phyloP scores from a whole-genome alignment of 169 alveolate species.

The Plasmodium vivax region DNA sequence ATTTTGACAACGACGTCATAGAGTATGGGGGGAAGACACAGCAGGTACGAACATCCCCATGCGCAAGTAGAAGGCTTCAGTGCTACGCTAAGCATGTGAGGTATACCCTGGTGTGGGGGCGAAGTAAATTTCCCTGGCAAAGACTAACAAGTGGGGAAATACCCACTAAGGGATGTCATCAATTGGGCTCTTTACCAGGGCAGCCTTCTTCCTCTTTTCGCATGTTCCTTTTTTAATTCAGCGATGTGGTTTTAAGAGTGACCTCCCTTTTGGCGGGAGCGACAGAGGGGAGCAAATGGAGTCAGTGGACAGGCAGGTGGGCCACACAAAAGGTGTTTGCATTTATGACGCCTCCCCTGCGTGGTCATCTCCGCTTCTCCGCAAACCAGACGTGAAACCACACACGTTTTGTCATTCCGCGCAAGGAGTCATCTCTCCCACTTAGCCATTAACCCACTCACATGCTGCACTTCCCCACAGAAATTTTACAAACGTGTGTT shows the following conservation, averaged over 20 bases:
- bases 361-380: not conserved
- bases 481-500: not conserved
- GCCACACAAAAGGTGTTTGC: not conserved
- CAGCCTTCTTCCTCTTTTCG: not conserved
- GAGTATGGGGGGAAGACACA: not conserved
- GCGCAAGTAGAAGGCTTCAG: not conserved
- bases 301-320: not conserved
- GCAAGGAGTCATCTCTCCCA: not conserved
- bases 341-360: not conserved
- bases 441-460: not conserved
- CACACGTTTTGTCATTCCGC: not conserved
- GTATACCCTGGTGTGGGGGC: not conserved
- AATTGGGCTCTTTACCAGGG: not conserved
- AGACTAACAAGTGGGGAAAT: not conserved
- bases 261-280: not conserved
- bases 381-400: not conserved
- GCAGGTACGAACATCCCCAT: not conserved
- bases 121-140: not conserved
- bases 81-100: not conserved
- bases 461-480: not conserved
- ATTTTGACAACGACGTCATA: not conserved
- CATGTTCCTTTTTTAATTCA: not conserved
- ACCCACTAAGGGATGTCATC: not conserved
- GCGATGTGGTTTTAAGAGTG: not conserved
- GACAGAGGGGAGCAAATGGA: not conserved